Base-by-base conservation (phyloP, 2,329 filamentous ascomycete genomes). In the Phoma sp. region DNA sequence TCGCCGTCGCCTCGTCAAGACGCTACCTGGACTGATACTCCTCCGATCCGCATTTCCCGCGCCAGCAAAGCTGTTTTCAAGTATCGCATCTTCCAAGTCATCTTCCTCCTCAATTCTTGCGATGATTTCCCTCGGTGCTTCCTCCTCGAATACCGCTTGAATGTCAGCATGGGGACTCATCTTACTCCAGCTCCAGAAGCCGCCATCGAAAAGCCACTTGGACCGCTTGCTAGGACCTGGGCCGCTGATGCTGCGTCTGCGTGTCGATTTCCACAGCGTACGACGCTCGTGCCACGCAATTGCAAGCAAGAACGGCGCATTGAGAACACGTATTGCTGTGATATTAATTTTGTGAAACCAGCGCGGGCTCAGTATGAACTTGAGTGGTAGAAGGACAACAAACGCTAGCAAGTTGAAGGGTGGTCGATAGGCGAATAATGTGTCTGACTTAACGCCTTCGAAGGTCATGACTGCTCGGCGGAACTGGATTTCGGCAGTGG, bases 301-400 rank as follows among this genome's bases (percentile, higher is more conserved):
- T 55, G 88, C 64, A 4, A 93, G 80, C 1, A 96, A 80, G 5
- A 93, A 78, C 0, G 91, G 91, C 2, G 90, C 80, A 72, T 95
- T 95, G 65, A 93, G 82, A 7, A 87, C 77, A 30, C 90, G 86
- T 18, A 95, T 88, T 9, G 85, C 84, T 53, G 87, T 85, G 52
- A 96, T 90, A 69, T 96, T 92, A 66, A 93, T 89, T 76, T 93
- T 95, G 79, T 96, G 91, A 70, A 95, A 95, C 90, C 90, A 93
- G 37, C 91, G 86, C 0, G 89, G 86, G n/a, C 86, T 87, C 29
- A 92, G 80, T n/a, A 90, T 64, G 65, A 90, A 90, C 65, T 92
- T 92, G 56, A 95, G 81, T 0, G 91, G 91, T 2, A 93, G 80
- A 14, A 95, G 81, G 23, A 92, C 71, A 54, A 91, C 77, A 23